Evolutionary conservation across 257 asterid species (phyloP), one percentile per base, ranked within the genome.

Genomic region (Solanum pinnatisectum): DNA sequence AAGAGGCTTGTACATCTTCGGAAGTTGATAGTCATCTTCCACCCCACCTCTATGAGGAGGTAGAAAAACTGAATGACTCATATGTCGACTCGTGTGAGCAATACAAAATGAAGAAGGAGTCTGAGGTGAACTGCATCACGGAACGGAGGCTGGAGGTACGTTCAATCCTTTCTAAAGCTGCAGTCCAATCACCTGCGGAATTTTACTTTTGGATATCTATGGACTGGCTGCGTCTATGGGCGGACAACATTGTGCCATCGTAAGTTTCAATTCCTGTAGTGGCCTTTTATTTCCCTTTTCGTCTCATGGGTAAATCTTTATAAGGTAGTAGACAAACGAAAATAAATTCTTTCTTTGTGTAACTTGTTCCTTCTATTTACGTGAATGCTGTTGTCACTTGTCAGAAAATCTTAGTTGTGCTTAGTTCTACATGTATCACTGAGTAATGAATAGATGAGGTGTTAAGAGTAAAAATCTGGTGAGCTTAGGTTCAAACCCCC

Each of bases 181-280:
- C 98, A 87, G 99, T 95, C 78, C 91, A 77, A 85, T 92, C 96
- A 68, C 93, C 90, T 56, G 98, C 91, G 87, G 90, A 90, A 86
- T 94, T 94, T 12, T 95, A 93, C 92, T 94, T 91, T 91, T 97
- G 99, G 99, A 91, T 97, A 89, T 93, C 99, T 68, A 89, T 95
- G 59, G 99, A 97, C 71, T 97, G 99, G 99, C 98, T 97, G 90
- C 99, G 98, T 84, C 99, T 92, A 71, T 97, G 99, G 99, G 95
- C 99, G 71, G 99, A 97, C 91, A 91, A 90, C 88, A 89, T 95
- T 76, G 88, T 87, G 83, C 87, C 99, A 77, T 67, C 68, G 99
- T 97, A 94, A 92, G 99, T 90, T 84, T 79, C 85, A 85, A 32
- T 87, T 40, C 70, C 52, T 70, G 5, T 87, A 11, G 32, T 82